Evolutionary conservation across 1,139 yeast species (phyloP).

Genomic region (Candida sanyaensis): DNA sequence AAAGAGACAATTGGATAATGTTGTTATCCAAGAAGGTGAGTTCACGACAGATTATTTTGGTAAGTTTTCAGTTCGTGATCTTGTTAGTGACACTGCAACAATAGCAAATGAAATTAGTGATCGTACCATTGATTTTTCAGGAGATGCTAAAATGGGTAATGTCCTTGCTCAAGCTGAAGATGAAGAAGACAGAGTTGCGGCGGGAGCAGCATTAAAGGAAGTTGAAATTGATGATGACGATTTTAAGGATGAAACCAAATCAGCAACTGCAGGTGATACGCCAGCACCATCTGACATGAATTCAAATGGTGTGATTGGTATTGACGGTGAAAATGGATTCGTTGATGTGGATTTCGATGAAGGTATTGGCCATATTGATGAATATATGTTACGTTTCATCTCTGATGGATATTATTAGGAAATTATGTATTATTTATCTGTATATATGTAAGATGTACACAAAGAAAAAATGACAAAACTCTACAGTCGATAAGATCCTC

Average conservation of each 20-base stretch:
- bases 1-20: constrained; percentile 91
- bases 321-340: constrained; percentile 19
- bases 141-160: constrained; percentile 57
- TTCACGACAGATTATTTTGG: constrained; percentile 96
- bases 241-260: constrained; percentile 50
- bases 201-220: constrained; percentile 84
- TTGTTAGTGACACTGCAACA: constrained; percentile 66
- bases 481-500: too few relatives aligned
- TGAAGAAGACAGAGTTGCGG: constrained; percentile 93
- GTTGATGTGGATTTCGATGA: constrained; percentile 69
- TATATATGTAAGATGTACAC: not conserved
- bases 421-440: constrained; percentile 3
- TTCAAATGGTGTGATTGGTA: constrained; percentile 17
- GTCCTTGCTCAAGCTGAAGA: constrained; percentile 94
- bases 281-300: constrained; percentile 19
- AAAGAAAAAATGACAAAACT: too few relatives aligned
- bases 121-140: constrained; percentile 36
- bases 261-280: constrained; percentile 40
- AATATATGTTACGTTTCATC: constrained; percentile 90
- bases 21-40: constrained; percentile 97
- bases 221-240: constrained; percentile 85
- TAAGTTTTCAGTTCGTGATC: constrained; percentile 83
- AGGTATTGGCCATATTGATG: constrained; percentile 86
- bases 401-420: constrained; percentile 60
- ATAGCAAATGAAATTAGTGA: constrained; percentile 37